These are phyloP conservation scores for Fusarium metavorans DNA, from an alignment of 2,329 filamentous ascomycete genomes.

Conservation along the genomic window DNA sequence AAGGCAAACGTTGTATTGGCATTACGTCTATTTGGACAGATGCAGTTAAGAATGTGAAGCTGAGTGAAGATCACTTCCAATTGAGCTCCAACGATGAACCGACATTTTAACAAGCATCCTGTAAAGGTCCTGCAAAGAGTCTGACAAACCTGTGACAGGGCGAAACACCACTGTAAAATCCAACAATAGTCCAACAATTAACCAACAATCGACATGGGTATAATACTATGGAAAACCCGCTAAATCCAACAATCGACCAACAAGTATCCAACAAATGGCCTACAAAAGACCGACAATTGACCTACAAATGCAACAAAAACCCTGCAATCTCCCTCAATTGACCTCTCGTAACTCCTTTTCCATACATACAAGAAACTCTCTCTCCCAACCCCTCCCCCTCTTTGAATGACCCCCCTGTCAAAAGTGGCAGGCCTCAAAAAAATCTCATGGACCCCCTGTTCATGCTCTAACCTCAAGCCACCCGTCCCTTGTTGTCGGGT, in stretches of 20 bases:
- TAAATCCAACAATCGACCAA: not conserved
- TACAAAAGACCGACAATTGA: not conserved
- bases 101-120: not conserved
- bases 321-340: not conserved
- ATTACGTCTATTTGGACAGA: not conserved
- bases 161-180: not conserved
- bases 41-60: not conserved
- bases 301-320: not conserved
- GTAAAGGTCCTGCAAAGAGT: not conserved
- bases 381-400: not conserved
- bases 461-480: not conserved
- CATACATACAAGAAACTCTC: not conserved
- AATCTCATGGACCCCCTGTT: not conserved
- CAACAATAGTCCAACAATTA: not conserved
- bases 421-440: conserved; percentile 8
- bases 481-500: conserved; percentile 2
- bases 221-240: not conserved
- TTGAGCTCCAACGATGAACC: not conserved
- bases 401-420: not conserved
- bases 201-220: not conserved
- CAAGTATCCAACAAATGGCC: not conserved
- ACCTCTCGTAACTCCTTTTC: not conserved
- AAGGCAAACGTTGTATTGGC: not conserved
- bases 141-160: not conserved
- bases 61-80: not conserved